Evolutionary conservation across 2,329 filamentous ascomycete genomes (phyloP).

Genomic region (Ophiosphaerella herpotricha): DNA sequence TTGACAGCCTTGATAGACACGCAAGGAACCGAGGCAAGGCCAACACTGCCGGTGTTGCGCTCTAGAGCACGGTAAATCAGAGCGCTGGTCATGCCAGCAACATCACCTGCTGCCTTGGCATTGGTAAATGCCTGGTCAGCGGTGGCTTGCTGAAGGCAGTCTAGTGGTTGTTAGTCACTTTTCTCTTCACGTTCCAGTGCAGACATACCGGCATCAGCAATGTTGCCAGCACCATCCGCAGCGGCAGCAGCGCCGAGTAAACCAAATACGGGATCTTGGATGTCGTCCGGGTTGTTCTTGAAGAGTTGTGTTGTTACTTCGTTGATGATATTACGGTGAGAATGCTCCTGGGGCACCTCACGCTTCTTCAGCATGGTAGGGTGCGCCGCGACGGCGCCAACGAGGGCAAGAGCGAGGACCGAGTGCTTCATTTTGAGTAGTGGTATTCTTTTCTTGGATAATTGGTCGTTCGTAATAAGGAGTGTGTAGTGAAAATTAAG

Average conservation of each 20-base stretch:
- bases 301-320: slow-evolving; percentile 52
- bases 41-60: slow-evolving; percentile 64
- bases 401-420: slow-evolving; percentile 34
- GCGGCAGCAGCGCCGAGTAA: slow-evolving; percentile 59
- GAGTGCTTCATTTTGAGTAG: slow-evolving; percentile 41
- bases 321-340: slow-evolving; percentile 57
- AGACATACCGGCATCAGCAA: slow-evolving; percentile 50
- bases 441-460: neutral
- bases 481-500: slow-evolving; percentile 9
- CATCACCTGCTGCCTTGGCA: slow-evolving; percentile 58
- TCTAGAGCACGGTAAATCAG: slow-evolving; percentile 61
- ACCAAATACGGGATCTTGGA: slow-evolving; percentile 57
- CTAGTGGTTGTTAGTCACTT: slow-evolving; percentile 25
- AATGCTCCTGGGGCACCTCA: slow-evolving; percentile 63
- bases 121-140: slow-evolving; percentile 66
- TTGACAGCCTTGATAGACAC: slow-evolving; percentile 61
- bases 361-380: slow-evolving; percentile 42
- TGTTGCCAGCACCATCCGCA: slow-evolving; percentile 53
- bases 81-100: slow-evolving; percentile 60
- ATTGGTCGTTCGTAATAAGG: slow-evolving; percentile 4
- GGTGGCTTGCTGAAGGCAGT: slow-evolving; percentile 64
- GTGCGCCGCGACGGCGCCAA: slow-evolving; percentile 34
- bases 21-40: slow-evolving; percentile 62
- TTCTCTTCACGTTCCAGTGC: neutral
- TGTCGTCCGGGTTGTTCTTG: slow-evolving; percentile 55